Conservation (phyloP, 768 basidiomycete genomes). For the Tricholoma sp. region DNA sequence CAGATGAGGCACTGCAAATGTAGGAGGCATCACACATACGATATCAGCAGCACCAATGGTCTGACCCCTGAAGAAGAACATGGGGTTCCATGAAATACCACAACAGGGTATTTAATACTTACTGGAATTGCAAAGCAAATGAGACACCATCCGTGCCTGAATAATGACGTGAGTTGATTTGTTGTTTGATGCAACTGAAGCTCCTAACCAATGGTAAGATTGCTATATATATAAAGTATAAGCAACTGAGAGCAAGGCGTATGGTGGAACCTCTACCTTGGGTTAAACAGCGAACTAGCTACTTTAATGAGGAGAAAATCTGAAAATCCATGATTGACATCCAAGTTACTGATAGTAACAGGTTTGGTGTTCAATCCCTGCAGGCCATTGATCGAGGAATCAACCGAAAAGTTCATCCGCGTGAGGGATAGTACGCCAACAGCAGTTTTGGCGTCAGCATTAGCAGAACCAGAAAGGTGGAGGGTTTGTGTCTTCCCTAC, state of each 20-base stretch:
- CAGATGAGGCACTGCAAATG: conserved; percentile 1
- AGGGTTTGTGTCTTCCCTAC: conserved; percentile 40
- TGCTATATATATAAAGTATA: conserved; percentile 27
- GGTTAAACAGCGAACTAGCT: conserved; percentile 56
- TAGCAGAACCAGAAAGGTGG: conserved; percentile 47
- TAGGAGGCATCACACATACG: conserved; percentile 24
- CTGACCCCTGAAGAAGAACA: conserved; percentile 31
- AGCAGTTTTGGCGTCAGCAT: conserved; percentile 57
- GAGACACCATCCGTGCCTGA: conserved; percentile 58
- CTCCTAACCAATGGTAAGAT: conserved; percentile 37
- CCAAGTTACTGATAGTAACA: conserved; percentile 49
- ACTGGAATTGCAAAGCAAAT: conserved; percentile 55
- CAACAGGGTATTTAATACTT: conserved; percentile 14
- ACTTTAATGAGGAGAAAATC: conserved; percentile 67
- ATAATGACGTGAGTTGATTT: conserved; percentile 27
- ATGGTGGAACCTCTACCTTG: conserved; percentile 37
- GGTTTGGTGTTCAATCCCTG: conserved; percentile 60
- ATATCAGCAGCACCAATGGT: conserved; percentile 56
- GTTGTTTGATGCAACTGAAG: conserved; percentile 2
- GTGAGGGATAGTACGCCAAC: conserved; percentile 56
- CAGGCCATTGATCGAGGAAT: conserved; percentile 54
- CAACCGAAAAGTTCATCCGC: conserved; percentile 54
- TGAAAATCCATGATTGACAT: conserved; percentile 63
- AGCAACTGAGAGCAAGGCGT: neutral
- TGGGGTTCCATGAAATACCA: neutral